A percentile compares a stretch with the other conserved stretches of the same genome.
Conservation (phyloP, 768 basidiomycete genomes). For the Cyathus striatus region DNA sequence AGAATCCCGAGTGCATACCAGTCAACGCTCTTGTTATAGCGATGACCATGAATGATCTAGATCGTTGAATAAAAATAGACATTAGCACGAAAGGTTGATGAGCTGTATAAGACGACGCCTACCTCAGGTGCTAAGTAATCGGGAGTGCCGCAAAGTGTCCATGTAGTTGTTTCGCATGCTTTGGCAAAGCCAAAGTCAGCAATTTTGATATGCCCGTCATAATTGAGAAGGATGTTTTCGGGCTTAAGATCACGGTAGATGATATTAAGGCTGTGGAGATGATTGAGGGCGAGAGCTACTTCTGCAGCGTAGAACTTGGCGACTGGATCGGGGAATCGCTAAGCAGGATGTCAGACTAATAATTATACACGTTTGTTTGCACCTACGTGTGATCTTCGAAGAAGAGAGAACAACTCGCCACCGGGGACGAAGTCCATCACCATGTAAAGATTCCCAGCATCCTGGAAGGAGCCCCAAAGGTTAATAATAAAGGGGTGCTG, state of each 20-base stretch:
- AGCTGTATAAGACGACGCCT: constrained; percentile 7
- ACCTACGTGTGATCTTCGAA: constrained; percentile 81
- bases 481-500: constrained; percentile 95
- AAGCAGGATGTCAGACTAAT: constrained; percentile 7
- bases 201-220: constrained; percentile 96
- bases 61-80: constrained; percentile 6
- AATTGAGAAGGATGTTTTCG: constrained; percentile 89
- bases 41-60: constrained; percentile 71
- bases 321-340: constrained; percentile 95
- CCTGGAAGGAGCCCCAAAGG: constrained; percentile 95
- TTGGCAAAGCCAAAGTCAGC: constrained; percentile 98
- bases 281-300: constrained; percentile 87
- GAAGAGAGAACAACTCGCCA: constrained; percentile 91
- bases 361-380: constrained; percentile 7
- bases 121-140: constrained; percentile 98
- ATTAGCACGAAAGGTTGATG: neutral
- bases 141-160: constrained; percentile 93
- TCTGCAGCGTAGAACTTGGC: constrained; percentile 98
- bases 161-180: constrained; percentile 78
- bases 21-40: constrained; percentile 96
- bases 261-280: constrained; percentile 82
- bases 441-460: constrained; percentile 92
- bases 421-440: constrained; percentile 97
- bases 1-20: constrained; percentile 99
- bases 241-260: constrained; percentile 98